Percentiles rank a stretch among this genome's conserved stretches.
These are phyloP conservation scores for Arthroderma sp. DNA, from an alignment of 2,329 filamentous ascomycete species.

Conservation along the genomic window DNA sequence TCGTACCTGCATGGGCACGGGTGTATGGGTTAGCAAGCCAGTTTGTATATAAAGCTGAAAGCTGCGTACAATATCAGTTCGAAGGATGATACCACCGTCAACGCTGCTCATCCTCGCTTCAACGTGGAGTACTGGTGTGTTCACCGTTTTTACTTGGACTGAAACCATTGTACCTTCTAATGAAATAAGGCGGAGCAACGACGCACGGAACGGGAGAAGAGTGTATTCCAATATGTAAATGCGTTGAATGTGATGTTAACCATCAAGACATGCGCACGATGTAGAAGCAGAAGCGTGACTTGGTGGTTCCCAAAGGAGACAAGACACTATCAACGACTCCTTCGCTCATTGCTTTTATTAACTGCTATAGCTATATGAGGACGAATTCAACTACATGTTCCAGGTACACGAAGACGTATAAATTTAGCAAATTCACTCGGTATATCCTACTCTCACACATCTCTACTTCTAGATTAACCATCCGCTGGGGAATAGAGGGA, in stretches of 20 bases:
- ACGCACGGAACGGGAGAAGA: too few relatives aligned
- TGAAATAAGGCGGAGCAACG: neutral
- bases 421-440: too few relatives aligned
- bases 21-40: neutral
- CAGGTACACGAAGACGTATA: too few relatives aligned
- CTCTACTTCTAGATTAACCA: too few relatives aligned
- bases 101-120: constrained; percentile 27
- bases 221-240: too few relatives aligned
- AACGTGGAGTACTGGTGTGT: constrained; percentile 28
- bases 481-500: too few relatives aligned
- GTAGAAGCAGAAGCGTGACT: neutral
- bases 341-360: too few relatives aligned
- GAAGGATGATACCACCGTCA: constrained; percentile 19
- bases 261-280: neutral
- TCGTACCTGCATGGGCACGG: constrained; percentile 20
- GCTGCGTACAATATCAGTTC: constrained; percentile 23
- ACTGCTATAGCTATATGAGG: too few relatives aligned
- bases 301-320: neutral
- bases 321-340: too few relatives aligned
- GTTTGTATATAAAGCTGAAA: neutral
- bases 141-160: neutral
- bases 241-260: too few relatives aligned
- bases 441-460: too few relatives aligned
- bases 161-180: neutral
- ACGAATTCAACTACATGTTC: too few relatives aligned